phyloP scores from a whole-genome alignment of 257 asterid genomes.

The Cynanchum wilfordii region DNA sequence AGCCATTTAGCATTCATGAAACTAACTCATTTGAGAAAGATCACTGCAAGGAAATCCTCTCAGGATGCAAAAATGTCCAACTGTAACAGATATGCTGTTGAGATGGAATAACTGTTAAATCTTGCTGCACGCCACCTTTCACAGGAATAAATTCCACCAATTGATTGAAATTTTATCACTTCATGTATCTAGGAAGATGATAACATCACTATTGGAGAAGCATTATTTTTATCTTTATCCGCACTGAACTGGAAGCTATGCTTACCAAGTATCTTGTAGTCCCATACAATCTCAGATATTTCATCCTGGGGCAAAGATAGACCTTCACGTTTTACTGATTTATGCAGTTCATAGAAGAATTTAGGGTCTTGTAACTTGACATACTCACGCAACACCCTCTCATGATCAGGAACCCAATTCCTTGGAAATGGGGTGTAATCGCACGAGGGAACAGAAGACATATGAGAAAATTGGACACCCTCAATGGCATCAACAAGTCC shows the following conservation, averaged over 20 bases:
- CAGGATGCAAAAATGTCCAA: background rate
- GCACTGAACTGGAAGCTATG: conserved; percentile 36
- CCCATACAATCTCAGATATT: conserved; percentile 75
- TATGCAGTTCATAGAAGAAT: conserved; percentile 63
- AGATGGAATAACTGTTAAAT: background rate
- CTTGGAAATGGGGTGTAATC: conserved; percentile 91
- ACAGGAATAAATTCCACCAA: background rate
- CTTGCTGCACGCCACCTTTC: background rate
- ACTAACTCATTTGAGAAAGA: background rate
- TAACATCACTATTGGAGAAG: conserved; percentile 12
- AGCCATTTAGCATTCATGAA: background rate
- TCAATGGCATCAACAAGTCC: conserved; percentile 92
- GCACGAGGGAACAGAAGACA: conserved; percentile 74
- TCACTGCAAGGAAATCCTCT: conserved; percentile 5
- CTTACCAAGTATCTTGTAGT: conserved; percentile 64
- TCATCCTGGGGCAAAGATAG: conserved; percentile 70
- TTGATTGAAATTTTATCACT: background rate
- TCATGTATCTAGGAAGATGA: conserved; percentile 5
- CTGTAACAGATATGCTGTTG: background rate
- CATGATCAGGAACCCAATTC: conserved; percentile 88
- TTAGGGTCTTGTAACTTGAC: conserved; percentile 69
- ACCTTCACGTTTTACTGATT: conserved; percentile 53
- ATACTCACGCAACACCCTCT: conserved; percentile 64
- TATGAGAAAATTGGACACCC: conserved; percentile 81
- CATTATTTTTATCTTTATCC: conserved; percentile 24